Percentiles rank a stretch among this genome's conserved stretches.
These are phyloP conservation scores for Annulohypoxylon moriforme DNA, from an alignment of 495 filamentous ascomycete species.

Conservation along the genomic window DNA sequence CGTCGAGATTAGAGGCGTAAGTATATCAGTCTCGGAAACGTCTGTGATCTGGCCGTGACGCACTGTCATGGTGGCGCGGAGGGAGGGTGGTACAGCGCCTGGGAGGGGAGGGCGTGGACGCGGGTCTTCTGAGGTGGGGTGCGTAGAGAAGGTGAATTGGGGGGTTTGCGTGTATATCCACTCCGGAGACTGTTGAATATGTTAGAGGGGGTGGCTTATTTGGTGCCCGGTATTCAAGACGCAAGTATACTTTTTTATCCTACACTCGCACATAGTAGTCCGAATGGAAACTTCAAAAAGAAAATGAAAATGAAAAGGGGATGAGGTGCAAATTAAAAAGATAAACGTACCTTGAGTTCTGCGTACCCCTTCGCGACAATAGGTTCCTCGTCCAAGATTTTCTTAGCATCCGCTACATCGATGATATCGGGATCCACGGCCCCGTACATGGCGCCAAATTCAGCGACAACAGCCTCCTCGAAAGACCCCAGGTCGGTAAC, in stretches of 20 bases:
- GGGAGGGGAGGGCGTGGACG: conserved; percentile 62
- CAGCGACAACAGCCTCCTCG: conserved; percentile 58
- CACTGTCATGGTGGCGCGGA: conserved; percentile 47
- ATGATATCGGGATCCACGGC: conserved; percentile 11
- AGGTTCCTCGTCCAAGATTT: neutral
- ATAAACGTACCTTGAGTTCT: conserved; percentile 40
- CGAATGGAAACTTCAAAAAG: neutral
- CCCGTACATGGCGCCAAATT: conserved; percentile 69
- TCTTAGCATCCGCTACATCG: neutral
- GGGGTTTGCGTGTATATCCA: conserved; percentile 91
- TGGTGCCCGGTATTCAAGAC: neutral
- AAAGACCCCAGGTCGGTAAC: conserved; percentile 60
- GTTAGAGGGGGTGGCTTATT: neutral
- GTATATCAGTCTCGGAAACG: conserved; percentile 29
- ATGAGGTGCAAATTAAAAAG: too few relatives aligned
- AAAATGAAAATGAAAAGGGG: neutral
- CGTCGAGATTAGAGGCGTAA: conserved; percentile 37
- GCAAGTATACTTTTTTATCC: neutral
- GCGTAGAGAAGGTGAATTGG: conserved; percentile 76
- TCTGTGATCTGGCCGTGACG: conserved; percentile 57
- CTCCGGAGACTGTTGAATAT: conserved; percentile 65
- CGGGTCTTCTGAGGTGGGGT: conserved; percentile 64
- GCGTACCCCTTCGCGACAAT: conserved; percentile 19
- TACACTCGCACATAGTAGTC: neutral
- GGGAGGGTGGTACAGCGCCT: conserved; percentile 41